A percentile compares a stretch with the other conserved stretches of the same genome.
phyloP scores from a whole-genome alignment of 441 rosid genomes.

The Manihot esculenta region DNA sequence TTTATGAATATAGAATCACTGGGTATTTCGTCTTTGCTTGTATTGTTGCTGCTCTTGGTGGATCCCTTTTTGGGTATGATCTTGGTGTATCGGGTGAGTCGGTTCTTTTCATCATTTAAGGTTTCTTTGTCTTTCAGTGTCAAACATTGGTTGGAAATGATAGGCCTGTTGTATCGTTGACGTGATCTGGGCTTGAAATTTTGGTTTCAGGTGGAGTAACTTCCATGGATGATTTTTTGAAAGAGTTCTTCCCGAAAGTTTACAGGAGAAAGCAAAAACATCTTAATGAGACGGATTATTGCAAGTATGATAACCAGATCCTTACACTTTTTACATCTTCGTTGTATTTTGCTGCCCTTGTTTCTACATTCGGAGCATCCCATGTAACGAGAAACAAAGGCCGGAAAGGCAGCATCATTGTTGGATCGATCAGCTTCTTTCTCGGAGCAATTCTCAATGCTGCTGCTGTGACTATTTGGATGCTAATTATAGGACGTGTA shows the following conservation, averaged over 20 bases:
- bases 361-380: conserved; percentile 45
- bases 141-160: too few species aligned
- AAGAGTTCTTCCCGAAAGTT: conserved; percentile 21
- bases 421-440: conserved; percentile 70
- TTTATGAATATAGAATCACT: conserved; percentile 57
- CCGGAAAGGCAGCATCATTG: conserved; percentile 56
- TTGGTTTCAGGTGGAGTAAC: conserved; percentile 65
- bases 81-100: conserved; percentile 67
- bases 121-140: too few species aligned
- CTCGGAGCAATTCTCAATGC: conserved; percentile 62
- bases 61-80: conserved; percentile 74
- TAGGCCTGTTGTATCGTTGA: too few species aligned
- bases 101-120: not conserved
- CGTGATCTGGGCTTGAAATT: not conserved
- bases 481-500: conserved; percentile 36
- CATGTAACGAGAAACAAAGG: conserved; percentile 59
- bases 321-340: conserved; percentile 76
- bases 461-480: conserved; percentile 46
- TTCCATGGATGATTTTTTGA: conserved; percentile 80
- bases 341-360: conserved; percentile 47
- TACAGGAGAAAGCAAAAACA: conserved; percentile 61
- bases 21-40: conserved; percentile 55
- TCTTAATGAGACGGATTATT: conserved; percentile 24
- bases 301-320: conserved; percentile 55
- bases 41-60: conserved; percentile 61